Evolutionary conservation across 140 eudicot species (phyloP).

Genomic region (Flaveria floridana): DNA sequence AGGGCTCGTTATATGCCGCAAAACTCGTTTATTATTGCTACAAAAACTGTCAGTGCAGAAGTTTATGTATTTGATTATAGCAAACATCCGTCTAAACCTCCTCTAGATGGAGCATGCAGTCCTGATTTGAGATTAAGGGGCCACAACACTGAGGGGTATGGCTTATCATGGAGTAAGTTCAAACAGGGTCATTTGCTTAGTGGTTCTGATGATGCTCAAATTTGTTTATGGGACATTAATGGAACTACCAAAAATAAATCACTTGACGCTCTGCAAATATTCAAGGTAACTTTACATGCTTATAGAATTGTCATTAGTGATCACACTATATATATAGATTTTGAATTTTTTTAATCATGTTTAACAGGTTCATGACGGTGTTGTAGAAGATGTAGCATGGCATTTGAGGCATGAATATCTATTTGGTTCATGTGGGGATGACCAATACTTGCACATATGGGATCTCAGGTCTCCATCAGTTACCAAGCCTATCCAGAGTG

Average conservation of each 20-base stretch:
- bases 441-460: slow-evolving; percentile 87
- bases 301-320: background rate
- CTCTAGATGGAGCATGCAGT: slow-evolving; percentile 87
- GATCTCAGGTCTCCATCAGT: slow-evolving; percentile 73
- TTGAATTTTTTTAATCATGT: background rate
- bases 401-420: slow-evolving; percentile 88
- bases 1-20: slow-evolving; percentile 99
- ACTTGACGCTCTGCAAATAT: slow-evolving; percentile 86
- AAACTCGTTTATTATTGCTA: slow-evolving; percentile 81
- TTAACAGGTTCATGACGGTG: slow-evolving; percentile 85
- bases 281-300: slow-evolving; percentile 47
- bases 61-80: slow-evolving; percentile 91
- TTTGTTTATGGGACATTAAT: slow-evolving; percentile 93
- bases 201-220: slow-evolving; percentile 98
- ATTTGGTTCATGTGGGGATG: slow-evolving; percentile 98
- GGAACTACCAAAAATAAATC: slow-evolving; percentile 77
- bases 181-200: slow-evolving; percentile 86
- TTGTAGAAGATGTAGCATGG: slow-evolving; percentile 99
- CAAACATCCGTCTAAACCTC: slow-evolving; percentile 95
- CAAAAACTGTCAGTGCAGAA: slow-evolving; percentile 93
- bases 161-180: slow-evolving; percentile 91
- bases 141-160: slow-evolving; percentile 88
- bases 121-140: slow-evolving; percentile 94
- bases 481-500: slow-evolving; percentile 78
- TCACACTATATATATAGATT: background rate